These are phyloP conservation scores for Globisporangium takayamanum DNA, from an alignment of 352 stramenopile genomes.

Conservation along the genomic window DNA sequence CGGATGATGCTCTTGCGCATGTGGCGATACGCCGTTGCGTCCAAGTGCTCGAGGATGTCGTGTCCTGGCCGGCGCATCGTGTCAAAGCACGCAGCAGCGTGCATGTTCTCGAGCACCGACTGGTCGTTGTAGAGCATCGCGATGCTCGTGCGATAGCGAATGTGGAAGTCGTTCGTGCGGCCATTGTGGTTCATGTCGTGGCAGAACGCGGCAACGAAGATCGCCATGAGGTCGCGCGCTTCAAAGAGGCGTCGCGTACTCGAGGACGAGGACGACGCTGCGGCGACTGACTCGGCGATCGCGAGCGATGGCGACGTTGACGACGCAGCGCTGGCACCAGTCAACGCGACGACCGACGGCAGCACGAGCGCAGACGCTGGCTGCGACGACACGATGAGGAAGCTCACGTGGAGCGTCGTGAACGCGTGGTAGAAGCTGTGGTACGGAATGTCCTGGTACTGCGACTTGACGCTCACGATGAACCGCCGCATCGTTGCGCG, in stretches of 20 bases:
- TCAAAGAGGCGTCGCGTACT: conserved; percentile 29
- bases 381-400: conserved; percentile 61
- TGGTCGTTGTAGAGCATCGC: conserved; percentile 87
- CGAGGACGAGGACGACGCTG: background rate
- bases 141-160: conserved; percentile 60
- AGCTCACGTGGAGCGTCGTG: conserved; percentile 75
- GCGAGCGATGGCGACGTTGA: background rate
- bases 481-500: conserved; percentile 60
- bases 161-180: conserved; percentile 87
- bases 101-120: conserved; percentile 87
- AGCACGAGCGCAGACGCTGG: conserved; percentile 1
- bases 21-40: conserved; percentile 28
- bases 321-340: background rate
- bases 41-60: conserved; percentile 55
- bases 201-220: conserved; percentile 77
- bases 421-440: conserved; percentile 86
- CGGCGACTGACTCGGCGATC: background rate
- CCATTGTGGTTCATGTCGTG: conserved; percentile 89
- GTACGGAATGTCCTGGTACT: conserved; percentile 81
- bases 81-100: conserved; percentile 73
- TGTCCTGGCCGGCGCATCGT: conserved; percentile 62
- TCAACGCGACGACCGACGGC: too few species aligned
- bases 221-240: conserved; percentile 48
- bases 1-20: conserved; percentile 71
- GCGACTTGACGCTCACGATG: conserved; percentile 50